These are phyloP conservation scores for Populus hybrid DNA, from an alignment of 441 rosid genomes.

Conservation along the genomic window DNA sequence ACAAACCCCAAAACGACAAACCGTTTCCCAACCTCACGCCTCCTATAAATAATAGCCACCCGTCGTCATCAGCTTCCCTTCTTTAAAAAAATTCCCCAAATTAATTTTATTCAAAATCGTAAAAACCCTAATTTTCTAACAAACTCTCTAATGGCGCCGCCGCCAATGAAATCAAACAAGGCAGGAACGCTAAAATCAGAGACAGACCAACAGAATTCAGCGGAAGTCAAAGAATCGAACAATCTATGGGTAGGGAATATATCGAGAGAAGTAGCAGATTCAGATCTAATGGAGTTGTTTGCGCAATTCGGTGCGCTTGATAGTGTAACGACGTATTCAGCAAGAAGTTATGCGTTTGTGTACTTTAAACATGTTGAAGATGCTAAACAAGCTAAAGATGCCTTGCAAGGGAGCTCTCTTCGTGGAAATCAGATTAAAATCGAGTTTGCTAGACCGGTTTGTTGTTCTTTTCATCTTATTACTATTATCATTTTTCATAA, in stretches of 20 bases:
- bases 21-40: background rate
- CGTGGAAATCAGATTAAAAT: conserved; percentile 60
- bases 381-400: conserved; percentile 62
- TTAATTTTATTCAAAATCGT: background rate
- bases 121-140: conserved; percentile 11
- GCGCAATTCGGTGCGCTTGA: conserved; percentile 59
- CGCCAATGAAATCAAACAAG: conserved; percentile 35
- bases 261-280: conserved; percentile 43
- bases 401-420: conserved; percentile 58
- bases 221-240: conserved; percentile 47
- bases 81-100: background rate
- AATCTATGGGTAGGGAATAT: conserved; percentile 87
- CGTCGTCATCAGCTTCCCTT: background rate
- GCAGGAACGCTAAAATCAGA: conserved; percentile 16
- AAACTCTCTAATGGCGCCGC: conserved; percentile 24
- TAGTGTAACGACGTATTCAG: conserved; percentile 53
- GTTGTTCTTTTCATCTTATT: conserved; percentile 33
- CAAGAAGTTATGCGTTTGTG: conserved; percentile 70
- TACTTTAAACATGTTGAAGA: conserved; percentile 71
- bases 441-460: conserved; percentile 95
- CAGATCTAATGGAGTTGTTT: conserved; percentile 58
- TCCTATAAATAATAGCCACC: background rate
- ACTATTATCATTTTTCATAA: background rate
- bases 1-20: background rate
- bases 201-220: conserved; percentile 8